Base-by-base conservation (phyloP, 208 protist species). In the Leishmania arabica region DNA sequence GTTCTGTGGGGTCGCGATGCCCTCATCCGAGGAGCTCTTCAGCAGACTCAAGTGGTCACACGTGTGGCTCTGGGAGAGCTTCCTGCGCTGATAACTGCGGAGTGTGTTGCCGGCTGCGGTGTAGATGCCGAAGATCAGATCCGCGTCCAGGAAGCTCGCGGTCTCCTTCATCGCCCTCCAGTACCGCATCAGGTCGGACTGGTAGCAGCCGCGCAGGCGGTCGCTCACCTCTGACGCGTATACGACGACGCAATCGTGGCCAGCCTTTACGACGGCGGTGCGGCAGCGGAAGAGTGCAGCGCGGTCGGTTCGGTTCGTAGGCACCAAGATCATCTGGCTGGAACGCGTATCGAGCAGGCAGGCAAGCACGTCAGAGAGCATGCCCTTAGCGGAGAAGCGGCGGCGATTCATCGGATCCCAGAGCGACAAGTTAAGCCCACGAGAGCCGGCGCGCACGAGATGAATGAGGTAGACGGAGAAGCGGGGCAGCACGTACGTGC, bases 241-340 rank as follows among this genome's bases (percentile, higher is more conserved):
- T 34, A 93, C 87, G 24, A 97, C 78, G 17, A 87, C 80, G 76
- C 92, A 96, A 4, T 75, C 9, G 42, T 86, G 68, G 13, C 91
- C 91, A 56, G 79, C 80, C 84, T 95, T 96, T 45, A 78, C 84
- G 19, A 97, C 78, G 1, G 94, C 94, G 1, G 92, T 88, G 68
- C 91, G 92, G 64, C 94, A 97, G 64, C 91, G 91, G 40, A 94
- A 90, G 73, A 97, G 89, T 75, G 84, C 77, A 56, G 91, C 84
- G 75, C 94, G 92, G 86, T 97, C 94, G 4, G 92, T 96, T 73
- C 94, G 91, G 69, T 93, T 92, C n/a, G 94, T 97, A 21, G 94
- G 94, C 69, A 97, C 51, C 40, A 97, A 85, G 73, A 97, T 97
- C 69, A 97, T 86, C 21, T 79, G 77, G 24, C 78, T 87, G n/a